phyloP scores from a whole-genome alignment of 306 rosid genomes.

The Vigna radiata region DNA sequence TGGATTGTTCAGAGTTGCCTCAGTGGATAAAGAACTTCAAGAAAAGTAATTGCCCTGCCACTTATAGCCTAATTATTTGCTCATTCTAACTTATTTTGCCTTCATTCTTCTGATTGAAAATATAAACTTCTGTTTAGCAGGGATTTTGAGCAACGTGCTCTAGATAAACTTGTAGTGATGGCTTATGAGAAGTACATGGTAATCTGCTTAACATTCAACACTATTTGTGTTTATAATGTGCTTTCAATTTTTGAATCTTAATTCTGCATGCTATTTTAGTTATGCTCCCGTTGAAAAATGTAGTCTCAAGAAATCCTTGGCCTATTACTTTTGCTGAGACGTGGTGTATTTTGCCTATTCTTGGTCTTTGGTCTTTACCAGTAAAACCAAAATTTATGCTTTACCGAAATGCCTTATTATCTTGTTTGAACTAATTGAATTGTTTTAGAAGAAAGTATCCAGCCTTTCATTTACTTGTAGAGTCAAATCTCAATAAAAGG shows the following conservation, averaged over 20 bases:
- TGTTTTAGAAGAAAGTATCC: slow-evolving; percentile 15
- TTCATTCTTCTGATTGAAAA: slow-evolving; percentile 38
- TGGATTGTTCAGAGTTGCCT: slow-evolving; percentile 65
- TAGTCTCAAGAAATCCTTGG: neutral
- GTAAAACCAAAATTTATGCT: slow-evolving; percentile 3
- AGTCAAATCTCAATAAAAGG: slow-evolving; percentile 20
- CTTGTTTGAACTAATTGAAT: slow-evolving; percentile 31
- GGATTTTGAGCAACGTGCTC: slow-evolving; percentile 82
- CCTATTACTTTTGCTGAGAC: neutral
- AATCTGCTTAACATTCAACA: slow-evolving; percentile 45
- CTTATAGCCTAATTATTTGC: slow-evolving; percentile 46
- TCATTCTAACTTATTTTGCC: slow-evolving; percentile 38
- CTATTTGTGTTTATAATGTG: slow-evolving; percentile 31
- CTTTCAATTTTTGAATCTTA: slow-evolving; percentile 19
- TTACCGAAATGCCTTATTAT: neutral
- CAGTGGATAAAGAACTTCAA: slow-evolving; percentile 64
- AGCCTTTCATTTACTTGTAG: slow-evolving; percentile 22
- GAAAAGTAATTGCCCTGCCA: slow-evolving; percentile 65
- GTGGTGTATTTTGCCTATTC: slow-evolving; percentile 28
- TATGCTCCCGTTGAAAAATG: slow-evolving; percentile 2
- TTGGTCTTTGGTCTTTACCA: neutral
- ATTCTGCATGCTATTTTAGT: slow-evolving; percentile 35
- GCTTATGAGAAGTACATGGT: slow-evolving; percentile 91
- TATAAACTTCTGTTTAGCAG: slow-evolving; percentile 54
- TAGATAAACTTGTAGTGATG: slow-evolving; percentile 80